Conservation (phyloP, 768 basidiomycete genomes). For the Filobasidium wieringae region DNA sequence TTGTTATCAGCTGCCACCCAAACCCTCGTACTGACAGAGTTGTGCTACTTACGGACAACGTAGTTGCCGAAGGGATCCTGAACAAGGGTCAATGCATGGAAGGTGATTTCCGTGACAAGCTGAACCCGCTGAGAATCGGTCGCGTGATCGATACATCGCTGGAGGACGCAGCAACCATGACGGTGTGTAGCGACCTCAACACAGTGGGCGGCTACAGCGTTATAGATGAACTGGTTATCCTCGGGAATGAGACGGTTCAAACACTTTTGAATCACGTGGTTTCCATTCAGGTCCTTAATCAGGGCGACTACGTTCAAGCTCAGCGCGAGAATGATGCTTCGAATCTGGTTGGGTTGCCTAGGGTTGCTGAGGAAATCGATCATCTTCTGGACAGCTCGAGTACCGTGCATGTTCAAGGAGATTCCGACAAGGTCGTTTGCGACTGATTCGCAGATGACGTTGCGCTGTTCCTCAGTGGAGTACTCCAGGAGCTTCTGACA, state of each 20-base stretch:
- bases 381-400: constrained; percentile 99
- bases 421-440: constrained; percentile 95
- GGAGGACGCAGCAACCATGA: constrained; percentile 96
- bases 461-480: constrained; percentile 93
- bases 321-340: constrained; percentile 89
- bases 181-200: constrained; percentile 73
- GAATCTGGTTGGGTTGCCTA: constrained; percentile 62
- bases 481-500: constrained; percentile 96
- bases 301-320: constrained; percentile 95
- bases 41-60: constrained; percentile 30
- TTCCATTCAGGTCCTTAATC: constrained; percentile 68
- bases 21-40: constrained; percentile 45
- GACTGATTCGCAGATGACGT: constrained; percentile 91
- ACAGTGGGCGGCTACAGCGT: constrained; percentile 95
- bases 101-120: constrained; percentile 97
- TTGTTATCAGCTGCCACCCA: constrained; percentile 52
- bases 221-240: constrained; percentile 99
- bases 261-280: constrained; percentile 78
- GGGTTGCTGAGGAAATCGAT: constrained; percentile 95
- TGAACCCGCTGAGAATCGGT: constrained; percentile 90
- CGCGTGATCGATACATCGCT: constrained; percentile 96
- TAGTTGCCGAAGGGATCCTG: constrained; percentile 66
- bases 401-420: constrained; percentile 99
- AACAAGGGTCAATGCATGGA: constrained; percentile 90
- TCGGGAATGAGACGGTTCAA: constrained; percentile 94